Percentiles rank a stretch among this genome's conserved stretches.
These are phyloP conservation scores for Tagetes erecta DNA, from an alignment of 129 eudicot species.

Conservation along the genomic window DNA sequence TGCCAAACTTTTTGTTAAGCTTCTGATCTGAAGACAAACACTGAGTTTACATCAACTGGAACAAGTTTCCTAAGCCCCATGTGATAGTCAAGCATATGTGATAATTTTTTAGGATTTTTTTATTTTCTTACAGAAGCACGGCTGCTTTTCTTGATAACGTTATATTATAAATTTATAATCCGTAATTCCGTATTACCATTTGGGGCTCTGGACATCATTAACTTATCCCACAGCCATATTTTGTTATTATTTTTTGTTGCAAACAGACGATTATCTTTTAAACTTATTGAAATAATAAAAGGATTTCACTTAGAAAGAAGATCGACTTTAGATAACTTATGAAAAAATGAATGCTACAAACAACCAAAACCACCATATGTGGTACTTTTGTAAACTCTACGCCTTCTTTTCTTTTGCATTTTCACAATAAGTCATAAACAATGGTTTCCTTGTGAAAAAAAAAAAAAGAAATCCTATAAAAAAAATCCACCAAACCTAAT, in stretches of 20 bases:
- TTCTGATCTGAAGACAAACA: constrained; percentile 1
- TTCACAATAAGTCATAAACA: background rate
- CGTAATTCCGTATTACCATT: background rate
- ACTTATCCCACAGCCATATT: background rate
- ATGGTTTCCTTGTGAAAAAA: no score
- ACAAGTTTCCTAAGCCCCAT: background rate
- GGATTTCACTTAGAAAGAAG: background rate
- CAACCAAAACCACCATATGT: background rate
- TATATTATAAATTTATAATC: background rate
- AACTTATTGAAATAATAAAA: background rate
- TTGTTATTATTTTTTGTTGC: background rate
- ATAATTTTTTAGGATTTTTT: background rate
- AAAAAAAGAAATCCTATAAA: no score
- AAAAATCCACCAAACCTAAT: no score
- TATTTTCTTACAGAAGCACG: background rate
- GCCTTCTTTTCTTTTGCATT: background rate
- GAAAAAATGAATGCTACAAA: no score
- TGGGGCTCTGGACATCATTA: background rate
- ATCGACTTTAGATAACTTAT: background rate
- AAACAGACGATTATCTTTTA: background rate
- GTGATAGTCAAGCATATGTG: constrained; percentile 4
- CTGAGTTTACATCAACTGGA: constrained; percentile 12
- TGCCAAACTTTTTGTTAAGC: constrained; percentile 10
- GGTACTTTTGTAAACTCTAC: background rate
- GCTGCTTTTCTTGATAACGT: background rate